Percentiles rank a stretch among this genome's conserved stretches.
phyloP scores from a whole-genome alignment of 2,329 filamentous ascomycete genomes.

The Xylariaceae sp. region DNA sequence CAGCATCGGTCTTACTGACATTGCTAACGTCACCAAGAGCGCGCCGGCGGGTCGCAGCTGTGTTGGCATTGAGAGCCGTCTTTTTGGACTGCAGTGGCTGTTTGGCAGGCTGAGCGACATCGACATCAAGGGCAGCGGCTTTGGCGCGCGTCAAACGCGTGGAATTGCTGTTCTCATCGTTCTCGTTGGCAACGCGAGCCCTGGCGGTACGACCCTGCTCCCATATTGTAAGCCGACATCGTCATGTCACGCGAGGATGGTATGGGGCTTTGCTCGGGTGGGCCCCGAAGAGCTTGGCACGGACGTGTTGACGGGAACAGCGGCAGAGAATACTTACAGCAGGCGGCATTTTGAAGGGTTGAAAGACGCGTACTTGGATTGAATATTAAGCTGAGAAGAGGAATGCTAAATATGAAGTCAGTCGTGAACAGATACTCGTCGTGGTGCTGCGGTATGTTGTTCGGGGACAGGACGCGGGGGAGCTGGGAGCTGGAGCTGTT shows the following conservation, averaged over 20 bases:
- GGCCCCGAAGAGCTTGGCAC: neutral
- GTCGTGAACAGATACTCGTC: neutral
- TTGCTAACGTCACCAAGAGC: conserved; percentile 95
- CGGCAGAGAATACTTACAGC: conserved; percentile 29
- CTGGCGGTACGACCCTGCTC: conserved; percentile 63
- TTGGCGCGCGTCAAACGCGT: conserved; percentile 92
- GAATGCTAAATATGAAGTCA: conserved; percentile 13
- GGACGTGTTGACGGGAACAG: neutral
- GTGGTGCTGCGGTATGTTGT: neutral
- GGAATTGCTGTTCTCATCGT: conserved; percentile 80
- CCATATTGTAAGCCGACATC: conserved; percentile 8
- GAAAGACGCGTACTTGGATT: conserved; percentile 12
- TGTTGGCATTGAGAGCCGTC: conserved; percentile 46
- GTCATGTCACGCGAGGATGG: neutral
- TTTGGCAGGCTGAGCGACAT: conserved; percentile 56
- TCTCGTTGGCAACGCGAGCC: conserved; percentile 81
- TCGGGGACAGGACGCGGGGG: conserved; percentile 6
- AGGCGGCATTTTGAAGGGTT: conserved; percentile 32
- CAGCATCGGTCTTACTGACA: conserved; percentile 71
- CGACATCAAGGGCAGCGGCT: conserved; percentile 66
- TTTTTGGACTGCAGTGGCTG: conserved; percentile 71
- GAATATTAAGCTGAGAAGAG: conserved; percentile 9
- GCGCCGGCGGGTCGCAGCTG: conserved; percentile 63
- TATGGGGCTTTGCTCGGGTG: neutral
- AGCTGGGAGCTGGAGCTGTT: conserved; percentile 1